Evolutionary conservation across 192 early-diverging fungal genomes (phyloP), one percentile per base, ranked within the genome.

Genomic region (Pilaira anomala): DNA sequence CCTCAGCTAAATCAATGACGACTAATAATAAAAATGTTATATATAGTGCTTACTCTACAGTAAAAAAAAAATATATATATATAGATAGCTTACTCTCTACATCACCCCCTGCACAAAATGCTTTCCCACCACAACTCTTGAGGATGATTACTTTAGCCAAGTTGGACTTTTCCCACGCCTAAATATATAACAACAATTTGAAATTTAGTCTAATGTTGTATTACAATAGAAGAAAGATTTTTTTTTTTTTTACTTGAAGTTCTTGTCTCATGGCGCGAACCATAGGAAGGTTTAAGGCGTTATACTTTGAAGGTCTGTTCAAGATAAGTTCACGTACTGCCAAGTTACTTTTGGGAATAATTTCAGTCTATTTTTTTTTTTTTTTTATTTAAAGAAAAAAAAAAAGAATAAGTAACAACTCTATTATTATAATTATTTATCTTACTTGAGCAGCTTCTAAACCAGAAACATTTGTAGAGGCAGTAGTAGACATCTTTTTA

Each of bases 71-170:
- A 45, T n/a, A 45, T 45, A 48, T 48, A 36, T 14, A 24, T 42
- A 14, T 21, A 63, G 28, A 26, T 0, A 39, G 55, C 52, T 66
- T 76, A 81, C 76, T 30, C 55, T 79, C 81, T 16, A 93, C 89
- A 63, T 93, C 91, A 22, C 89, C 91, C 33, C 97, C 95, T 40
- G 97, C 93, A 68, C 94, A 99, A 70, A 97, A 96, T 12, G 87
- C 93, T 60, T 81, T 82, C 16, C 78, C 78, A 51, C 87, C 91
- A 39, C 80, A 78, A 1, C 85, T 83, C 63, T 90, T 89, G 54
- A 97, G 59, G 28, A 99, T 81, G 60, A 97, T 88, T 25, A 95
- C 85, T 70, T 95, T 94, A 70, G 88, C 90, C 45, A 91, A 76
- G 54, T 95, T 87, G 5, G 93, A 93, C 39, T 86, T 78, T 65